phyloP scores from a whole-genome alignment of 495 filamentous ascomycete species.

The Ramalina intermedia region DNA sequence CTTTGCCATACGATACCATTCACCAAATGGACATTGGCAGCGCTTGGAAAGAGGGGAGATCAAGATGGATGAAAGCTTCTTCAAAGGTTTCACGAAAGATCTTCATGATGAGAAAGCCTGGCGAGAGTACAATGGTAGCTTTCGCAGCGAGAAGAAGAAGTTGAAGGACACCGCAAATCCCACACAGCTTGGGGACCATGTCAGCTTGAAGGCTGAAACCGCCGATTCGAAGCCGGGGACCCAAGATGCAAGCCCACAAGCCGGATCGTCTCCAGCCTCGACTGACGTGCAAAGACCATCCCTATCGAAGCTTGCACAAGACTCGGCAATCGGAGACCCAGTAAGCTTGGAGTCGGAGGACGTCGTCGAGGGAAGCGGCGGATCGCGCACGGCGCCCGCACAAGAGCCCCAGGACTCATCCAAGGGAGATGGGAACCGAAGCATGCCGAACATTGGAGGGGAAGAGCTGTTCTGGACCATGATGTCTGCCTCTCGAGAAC shows the following conservation, averaged over 20 bases:
- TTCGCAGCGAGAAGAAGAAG: slow-evolving; percentile 19
- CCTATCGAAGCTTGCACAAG: slow-evolving; percentile 13
- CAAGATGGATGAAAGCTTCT: slow-evolving; percentile 58
- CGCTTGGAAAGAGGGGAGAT: slow-evolving; percentile 64
- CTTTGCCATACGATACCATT: slow-evolving; percentile 62
- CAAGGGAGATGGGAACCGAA: neutral
- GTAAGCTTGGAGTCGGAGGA: slow-evolving; percentile 15
- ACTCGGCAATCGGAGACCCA: slow-evolving; percentile 15
- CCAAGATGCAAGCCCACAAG: slow-evolving; percentile 9
- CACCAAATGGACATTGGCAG: slow-evolving; percentile 81
- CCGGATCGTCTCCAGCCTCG: neutral
- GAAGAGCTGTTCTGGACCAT: slow-evolving; percentile 80
- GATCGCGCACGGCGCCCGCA: neutral
- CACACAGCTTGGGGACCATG: slow-evolving; percentile 11
- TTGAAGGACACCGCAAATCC: slow-evolving; percentile 15
- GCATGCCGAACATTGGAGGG: slow-evolving; percentile 45
- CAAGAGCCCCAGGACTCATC: neutral
- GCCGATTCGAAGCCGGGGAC: slow-evolving; percentile 13
- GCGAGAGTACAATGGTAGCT: slow-evolving; percentile 39
- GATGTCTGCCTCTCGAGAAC: slow-evolving; percentile 59
- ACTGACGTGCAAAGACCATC: neutral
- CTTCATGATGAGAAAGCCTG: slow-evolving; percentile 51
- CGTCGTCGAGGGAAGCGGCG: slow-evolving; percentile 3
- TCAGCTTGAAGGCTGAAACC: slow-evolving; percentile 15
- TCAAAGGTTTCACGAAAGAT: slow-evolving; percentile 59